Evolutionary conservation across 2,329 filamentous ascomycete species (phyloP).

Genomic region (Aspergillus sergii): DNA sequence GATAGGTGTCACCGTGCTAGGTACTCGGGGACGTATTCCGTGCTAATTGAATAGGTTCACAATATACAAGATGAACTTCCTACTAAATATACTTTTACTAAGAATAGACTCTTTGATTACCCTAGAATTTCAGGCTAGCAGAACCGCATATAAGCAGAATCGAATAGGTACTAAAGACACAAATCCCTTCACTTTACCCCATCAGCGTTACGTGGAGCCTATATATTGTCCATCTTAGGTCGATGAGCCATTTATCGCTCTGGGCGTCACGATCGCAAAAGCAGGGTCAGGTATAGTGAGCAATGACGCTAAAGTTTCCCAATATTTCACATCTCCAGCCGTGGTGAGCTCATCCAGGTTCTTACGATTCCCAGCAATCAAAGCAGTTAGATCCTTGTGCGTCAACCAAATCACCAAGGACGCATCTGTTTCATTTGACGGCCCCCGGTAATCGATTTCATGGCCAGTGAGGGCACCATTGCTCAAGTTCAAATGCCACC

Average conservation of each 20-base stretch:
- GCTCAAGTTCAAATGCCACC: slow-evolving; percentile 7
- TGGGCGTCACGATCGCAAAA: slow-evolving; percentile 14
- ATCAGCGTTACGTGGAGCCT: too few species aligned
- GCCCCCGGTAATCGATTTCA: background rate
- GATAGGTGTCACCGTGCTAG: too few species aligned
- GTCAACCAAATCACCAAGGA: background rate
- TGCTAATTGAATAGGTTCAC: too few species aligned
- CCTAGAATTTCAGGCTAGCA: background rate
- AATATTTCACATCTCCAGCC: background rate
- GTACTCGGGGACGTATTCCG: too few species aligned
- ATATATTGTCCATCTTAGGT: background rate
- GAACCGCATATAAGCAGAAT: background rate
- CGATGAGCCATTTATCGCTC: background rate
- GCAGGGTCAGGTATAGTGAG: slow-evolving; percentile 9
- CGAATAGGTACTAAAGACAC: background rate
- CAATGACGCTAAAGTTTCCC: background rate
- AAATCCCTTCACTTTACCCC: background rate
- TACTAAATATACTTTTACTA: background rate
- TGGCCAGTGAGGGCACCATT: slow-evolving; percentile 13
- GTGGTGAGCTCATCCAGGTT: background rate
- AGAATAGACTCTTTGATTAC: background rate
- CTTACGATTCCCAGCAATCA: slow-evolving; percentile 3
- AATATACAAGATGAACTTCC: too few species aligned
- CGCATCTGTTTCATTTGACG: background rate
- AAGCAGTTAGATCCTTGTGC: slow-evolving; percentile 6